These are phyloP conservation scores for Crithidia brevicula DNA, from an alignment of 208 protist species.

Conservation along the genomic window DNA sequence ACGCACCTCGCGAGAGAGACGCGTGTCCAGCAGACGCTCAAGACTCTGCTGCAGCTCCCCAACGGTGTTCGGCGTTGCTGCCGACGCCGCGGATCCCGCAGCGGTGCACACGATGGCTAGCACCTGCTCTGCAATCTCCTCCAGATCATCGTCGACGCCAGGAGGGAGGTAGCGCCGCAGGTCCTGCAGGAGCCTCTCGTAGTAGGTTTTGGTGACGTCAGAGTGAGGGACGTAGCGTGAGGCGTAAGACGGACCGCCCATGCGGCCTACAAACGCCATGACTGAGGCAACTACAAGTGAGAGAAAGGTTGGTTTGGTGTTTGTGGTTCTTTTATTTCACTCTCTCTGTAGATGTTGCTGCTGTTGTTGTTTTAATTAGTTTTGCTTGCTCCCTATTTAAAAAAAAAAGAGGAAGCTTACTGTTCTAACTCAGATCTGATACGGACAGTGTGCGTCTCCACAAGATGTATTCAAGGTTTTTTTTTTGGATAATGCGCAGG, in stretches of 20 bases:
- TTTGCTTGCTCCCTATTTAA: neutral
- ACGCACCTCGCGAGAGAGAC: slow-evolving; percentile 61
- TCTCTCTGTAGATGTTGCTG: neutral
- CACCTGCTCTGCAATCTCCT: slow-evolving; percentile 79
- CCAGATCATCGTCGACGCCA: slow-evolving; percentile 73
- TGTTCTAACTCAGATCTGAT: too few relatives aligned
- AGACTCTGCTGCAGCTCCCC: slow-evolving; percentile 59
- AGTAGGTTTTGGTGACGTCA: slow-evolving; percentile 69
- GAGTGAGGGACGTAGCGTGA: slow-evolving; percentile 79
- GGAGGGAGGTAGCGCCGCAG: slow-evolving; percentile 81
- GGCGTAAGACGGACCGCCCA: slow-evolving; percentile 19
- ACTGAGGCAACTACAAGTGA: neutral
- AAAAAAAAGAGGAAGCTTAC: too few relatives aligned
- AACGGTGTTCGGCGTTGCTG: slow-evolving; percentile 27
- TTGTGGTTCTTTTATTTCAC: too few relatives aligned
- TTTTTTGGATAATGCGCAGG: too few relatives aligned
- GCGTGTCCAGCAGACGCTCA: slow-evolving; percentile 70
- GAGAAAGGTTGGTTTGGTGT: too few relatives aligned
- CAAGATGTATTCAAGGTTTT: too few relatives aligned
- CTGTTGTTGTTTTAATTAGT: too few relatives aligned
- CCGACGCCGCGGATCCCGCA: slow-evolving; percentile 12
- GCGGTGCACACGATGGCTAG: slow-evolving; percentile 67
- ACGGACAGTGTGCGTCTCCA: too few relatives aligned
- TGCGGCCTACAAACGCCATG: slow-evolving; percentile 26
- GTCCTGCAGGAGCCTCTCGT: slow-evolving; percentile 83